Base-by-base conservation (phyloP, 2,329 filamentous ascomycete species). In the Aspergillus caelatus region DNA sequence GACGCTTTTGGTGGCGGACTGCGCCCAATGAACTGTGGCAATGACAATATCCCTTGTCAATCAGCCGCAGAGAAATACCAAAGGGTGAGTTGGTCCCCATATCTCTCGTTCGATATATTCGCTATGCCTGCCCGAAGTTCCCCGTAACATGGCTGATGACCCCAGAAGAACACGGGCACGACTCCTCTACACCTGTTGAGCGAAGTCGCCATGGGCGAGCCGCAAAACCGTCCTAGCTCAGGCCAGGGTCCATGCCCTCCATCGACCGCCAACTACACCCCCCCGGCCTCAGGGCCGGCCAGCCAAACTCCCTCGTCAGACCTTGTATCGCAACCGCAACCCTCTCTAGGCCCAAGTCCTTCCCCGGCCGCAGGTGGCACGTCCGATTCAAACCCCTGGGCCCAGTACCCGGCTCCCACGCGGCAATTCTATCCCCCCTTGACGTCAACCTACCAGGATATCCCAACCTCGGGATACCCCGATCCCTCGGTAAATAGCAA, bases 121-220 rank as follows among this genome's bases (percentile, higher is more conserved):
- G 26, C 48, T n/a, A 14, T 52, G n/a, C 21, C 45, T 26, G 12
- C 12, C 6, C 10, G 8, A 32, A n/a, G 26, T 8, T 21, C 26
- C 48, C 16, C 28, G 32, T n/a, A 34, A 19, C 30, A 30, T 23
- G 23, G 28, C 57, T 62, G 55, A 63, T 43, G 21, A 12, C 12
- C 4, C 52, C 21, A 55, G n/a, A 21, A 70, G 60, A 65, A 66
- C 60, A 53, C 62, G 36, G 68, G 72, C 58, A 71, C 72, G 70
- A 79, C 73, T 45, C 75, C 75, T 5, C 70, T 79, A 9, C 74
- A 79, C 52, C 71, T 79, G 12, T 72, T 77, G 61, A 75, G 75
- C 64, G 76, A 81, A 77, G 77, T 80, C 66, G 80, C 79, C 64
- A 79, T 77, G 68, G 75, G 70, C 55, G 71, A 75, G 41, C 74